Conservation (phyloP, 139 green algal species). For the Chlorella sp. region DNA sequence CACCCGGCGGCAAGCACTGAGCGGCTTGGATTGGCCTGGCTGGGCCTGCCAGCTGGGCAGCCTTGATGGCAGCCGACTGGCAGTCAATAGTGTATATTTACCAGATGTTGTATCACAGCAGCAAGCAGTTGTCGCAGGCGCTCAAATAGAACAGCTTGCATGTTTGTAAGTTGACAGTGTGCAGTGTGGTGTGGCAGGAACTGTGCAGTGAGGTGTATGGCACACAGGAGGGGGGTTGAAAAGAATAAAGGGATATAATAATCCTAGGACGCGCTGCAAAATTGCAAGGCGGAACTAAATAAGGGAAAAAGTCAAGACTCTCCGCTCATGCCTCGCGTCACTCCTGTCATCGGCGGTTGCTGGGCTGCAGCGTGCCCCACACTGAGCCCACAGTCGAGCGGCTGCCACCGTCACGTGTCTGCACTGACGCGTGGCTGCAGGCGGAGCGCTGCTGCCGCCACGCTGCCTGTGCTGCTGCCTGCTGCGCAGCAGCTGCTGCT, state of each 20-base stretch:
- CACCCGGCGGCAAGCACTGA: conserved; percentile 31
- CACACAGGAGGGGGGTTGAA: too few species aligned
- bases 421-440: not conserved
- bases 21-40: not conserved
- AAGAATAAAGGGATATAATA: not conserved
- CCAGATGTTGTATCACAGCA: not conserved
- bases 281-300: not conserved
- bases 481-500: not conserved
- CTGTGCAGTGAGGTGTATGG: too few species aligned
- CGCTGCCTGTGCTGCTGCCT: not conserved
- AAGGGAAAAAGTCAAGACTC: not conserved
- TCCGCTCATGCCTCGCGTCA: not conserved
- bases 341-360: not conserved
- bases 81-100: not conserved
- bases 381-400: not conserved
- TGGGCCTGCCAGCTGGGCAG: not conserved
- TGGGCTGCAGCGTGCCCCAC: not conserved
- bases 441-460: not conserved
- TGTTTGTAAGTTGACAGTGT: not conserved
- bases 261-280: not conserved
- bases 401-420: not conserved
- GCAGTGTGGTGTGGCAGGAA: too few species aligned
- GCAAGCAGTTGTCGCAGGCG: not conserved
- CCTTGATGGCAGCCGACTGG: not conserved
- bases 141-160: not conserved